Evolutionary conservation across 2,329 filamentous ascomycete species (phyloP).

Genomic region (Chalara sp.): DNA sequence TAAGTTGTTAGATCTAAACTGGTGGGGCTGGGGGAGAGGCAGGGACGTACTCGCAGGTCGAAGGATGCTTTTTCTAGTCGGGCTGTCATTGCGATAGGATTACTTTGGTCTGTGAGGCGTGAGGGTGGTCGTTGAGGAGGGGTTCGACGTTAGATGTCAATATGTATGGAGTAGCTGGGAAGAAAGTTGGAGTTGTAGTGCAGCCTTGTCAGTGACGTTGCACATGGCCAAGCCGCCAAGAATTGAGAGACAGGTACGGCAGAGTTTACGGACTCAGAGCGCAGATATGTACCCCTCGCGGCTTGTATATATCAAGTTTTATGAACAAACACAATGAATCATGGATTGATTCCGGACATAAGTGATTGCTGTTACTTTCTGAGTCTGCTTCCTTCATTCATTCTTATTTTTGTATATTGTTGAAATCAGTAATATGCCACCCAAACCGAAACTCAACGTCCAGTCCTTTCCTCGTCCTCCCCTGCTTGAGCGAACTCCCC

Average conservation of each 20-base stretch:
- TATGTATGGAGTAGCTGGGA: no score
- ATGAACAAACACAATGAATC: no score
- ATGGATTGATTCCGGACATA: no score
- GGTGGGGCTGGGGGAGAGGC: constrained; percentile 8
- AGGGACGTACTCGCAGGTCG: constrained; percentile 46
- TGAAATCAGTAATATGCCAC: constrained; percentile 31
- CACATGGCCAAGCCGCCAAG: no score
- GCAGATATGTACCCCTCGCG: no score
- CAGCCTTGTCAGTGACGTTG: no score
- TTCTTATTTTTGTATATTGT: not conserved
- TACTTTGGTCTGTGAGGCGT: not conserved
- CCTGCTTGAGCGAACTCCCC: constrained; percentile 43
- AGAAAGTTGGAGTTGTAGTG: no score
- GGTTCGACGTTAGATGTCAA: not conserved
- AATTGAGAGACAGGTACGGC: no score
- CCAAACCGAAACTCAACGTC: constrained; percentile 43
- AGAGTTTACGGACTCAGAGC: no score
- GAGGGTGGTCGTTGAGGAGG: not conserved
- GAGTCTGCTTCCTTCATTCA: not conserved
- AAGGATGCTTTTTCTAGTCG: constrained; percentile 56
- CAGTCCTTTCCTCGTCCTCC: constrained; percentile 53
- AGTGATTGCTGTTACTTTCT: not conserved
- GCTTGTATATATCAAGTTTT: no score
- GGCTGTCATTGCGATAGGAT: constrained; percentile 38
- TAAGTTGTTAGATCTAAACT: not conserved